Evolutionary conservation across 2,329 filamentous ascomycete genomes (phyloP).

Genomic region (Cladosporium sp.): DNA sequence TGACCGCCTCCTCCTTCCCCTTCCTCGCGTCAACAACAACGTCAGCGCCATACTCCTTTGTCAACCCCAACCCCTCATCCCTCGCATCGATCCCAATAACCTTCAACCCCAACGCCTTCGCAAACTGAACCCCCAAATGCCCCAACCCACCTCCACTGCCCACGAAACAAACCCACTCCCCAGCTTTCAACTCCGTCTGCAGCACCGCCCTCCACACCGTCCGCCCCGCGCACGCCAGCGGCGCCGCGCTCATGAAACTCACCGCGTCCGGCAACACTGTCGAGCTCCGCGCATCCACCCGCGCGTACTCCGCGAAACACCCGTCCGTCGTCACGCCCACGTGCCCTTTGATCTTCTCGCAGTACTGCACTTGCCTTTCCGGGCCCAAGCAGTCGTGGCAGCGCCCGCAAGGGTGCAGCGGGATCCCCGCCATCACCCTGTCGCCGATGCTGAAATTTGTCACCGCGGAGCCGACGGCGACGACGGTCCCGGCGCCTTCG

Average conservation of each 20-base stretch:
- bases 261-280: constrained; percentile 52
- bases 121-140: constrained; percentile 55
- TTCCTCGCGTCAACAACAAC: constrained; percentile 54
- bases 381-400: constrained; percentile 56
- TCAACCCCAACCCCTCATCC: constrained; percentile 54
- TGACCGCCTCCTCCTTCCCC: constrained; percentile 50
- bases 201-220: constrained; percentile 53
- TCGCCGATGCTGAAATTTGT: constrained; percentile 51
- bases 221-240: constrained; percentile 57
- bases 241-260: constrained; percentile 54
- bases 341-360: constrained; percentile 45
- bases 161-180: constrained; percentile 43
- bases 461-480: constrained; percentile 47
- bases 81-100: constrained; percentile 58
- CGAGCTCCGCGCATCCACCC: constrained; percentile 50
- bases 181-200: constrained; percentile 42
- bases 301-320: constrained; percentile 58
- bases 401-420: constrained; percentile 53
- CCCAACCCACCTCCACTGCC: constrained; percentile 51
- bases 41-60: constrained; percentile 51
- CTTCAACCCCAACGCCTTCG: constrained; percentile 51
- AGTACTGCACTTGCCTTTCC: constrained; percentile 56
- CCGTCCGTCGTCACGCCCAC: constrained; percentile 55
- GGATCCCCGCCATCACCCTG: constrained; percentile 58
- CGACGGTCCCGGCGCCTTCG: constrained; percentile 59